phyloP scores from a whole-genome alignment of 2,329 filamentous ascomycete genomes.

The Fusarium sp. region DNA sequence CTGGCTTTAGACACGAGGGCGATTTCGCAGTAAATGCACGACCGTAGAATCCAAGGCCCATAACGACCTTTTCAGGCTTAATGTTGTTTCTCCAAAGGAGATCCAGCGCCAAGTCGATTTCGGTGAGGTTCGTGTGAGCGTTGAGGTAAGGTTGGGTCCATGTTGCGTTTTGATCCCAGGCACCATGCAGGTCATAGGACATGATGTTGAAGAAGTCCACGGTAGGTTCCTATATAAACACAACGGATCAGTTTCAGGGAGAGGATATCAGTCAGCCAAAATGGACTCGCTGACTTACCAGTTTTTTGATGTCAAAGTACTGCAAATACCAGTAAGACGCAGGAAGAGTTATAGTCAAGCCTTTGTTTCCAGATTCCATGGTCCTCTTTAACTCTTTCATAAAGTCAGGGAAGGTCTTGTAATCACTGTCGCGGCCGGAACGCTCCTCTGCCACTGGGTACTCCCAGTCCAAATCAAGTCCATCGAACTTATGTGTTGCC shows the following conservation, averaged over 20 bases:
- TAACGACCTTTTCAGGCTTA: background rate
- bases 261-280: too few species aligned
- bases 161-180: background rate
- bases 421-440: slow-evolving; percentile 47
- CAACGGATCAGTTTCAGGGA: too few species aligned
- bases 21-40: slow-evolving; percentile 18
- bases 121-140: slow-evolving; percentile 25
- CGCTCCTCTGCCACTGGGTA: slow-evolving; percentile 46
- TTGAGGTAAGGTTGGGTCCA: slow-evolving; percentile 8
- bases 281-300: too few species aligned
- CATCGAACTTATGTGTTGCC: slow-evolving; percentile 37
- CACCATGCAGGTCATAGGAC: slow-evolving; percentile 17
- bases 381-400: slow-evolving; percentile 46
- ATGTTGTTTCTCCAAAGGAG: slow-evolving; percentile 22
- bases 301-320: slow-evolving; percentile 47
- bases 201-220: slow-evolving; percentile 52
- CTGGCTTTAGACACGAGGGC: background rate
- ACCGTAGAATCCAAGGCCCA: slow-evolving; percentile 18
- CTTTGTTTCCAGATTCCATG: slow-evolving; percentile 40
- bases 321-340: slow-evolving; percentile 47
- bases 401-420: slow-evolving; percentile 45
- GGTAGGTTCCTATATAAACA: slow-evolving; percentile 30
- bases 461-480: slow-evolving; percentile 59
- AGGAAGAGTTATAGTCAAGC: slow-evolving; percentile 49
- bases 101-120: slow-evolving; percentile 9